Conservation (phyloP, 2,329 filamentous ascomycete species). For the Capronia epimyces region DNA sequence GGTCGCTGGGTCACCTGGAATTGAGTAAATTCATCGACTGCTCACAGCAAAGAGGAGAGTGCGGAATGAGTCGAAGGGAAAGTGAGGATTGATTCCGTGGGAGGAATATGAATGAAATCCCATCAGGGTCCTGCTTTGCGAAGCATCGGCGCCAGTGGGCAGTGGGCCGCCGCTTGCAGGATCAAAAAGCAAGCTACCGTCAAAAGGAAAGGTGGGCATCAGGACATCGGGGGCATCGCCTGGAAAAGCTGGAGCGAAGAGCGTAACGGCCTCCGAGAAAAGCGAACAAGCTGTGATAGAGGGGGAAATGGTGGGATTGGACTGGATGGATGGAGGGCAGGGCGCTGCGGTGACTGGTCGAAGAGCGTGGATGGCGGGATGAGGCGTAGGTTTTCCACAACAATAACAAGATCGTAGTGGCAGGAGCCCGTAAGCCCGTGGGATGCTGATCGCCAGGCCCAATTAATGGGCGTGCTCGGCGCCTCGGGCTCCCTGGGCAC, state of each 20-base stretch:
- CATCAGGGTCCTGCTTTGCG: not conserved
- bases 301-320: constrained; percentile 4
- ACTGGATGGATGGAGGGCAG: not conserved
- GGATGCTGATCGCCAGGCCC: constrained; percentile 12
- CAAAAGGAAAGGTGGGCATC: constrained; percentile 1
- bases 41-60: constrained; percentile 22
- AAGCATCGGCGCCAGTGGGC: not conserved
- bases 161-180: not conserved
- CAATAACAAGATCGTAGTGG: not conserved
- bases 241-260: not conserved
- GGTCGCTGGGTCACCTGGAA: constrained; percentile 20
- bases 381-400: constrained; percentile 15
- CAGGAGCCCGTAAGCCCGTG: too few relatives aligned
- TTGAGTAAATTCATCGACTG: constrained; percentile 3
- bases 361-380: constrained; percentile 9
- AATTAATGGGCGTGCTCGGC: constrained; percentile 1
- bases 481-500: not conserved
- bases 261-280: constrained; percentile 17
- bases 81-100: constrained; percentile 25
- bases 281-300: not conserved
- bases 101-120: constrained; percentile 21
- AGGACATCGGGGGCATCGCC: not conserved
- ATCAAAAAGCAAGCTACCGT: not conserved
- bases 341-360: not conserved
- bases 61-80: constrained; percentile 26